phyloP scores from a whole-genome alignment of 495 filamentous ascomycete species.

The Neurospora sp. region DNA sequence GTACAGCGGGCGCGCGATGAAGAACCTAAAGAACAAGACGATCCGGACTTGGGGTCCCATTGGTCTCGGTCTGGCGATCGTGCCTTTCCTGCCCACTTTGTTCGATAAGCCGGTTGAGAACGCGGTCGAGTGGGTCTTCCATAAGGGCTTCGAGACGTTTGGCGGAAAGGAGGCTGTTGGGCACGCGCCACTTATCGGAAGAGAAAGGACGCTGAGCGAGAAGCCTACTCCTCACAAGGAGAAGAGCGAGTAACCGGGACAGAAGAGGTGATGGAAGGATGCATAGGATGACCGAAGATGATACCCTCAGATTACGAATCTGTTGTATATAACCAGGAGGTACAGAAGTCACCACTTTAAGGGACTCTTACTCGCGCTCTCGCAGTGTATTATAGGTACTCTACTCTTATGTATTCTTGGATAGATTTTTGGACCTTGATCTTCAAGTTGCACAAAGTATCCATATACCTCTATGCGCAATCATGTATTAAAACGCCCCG shows the following conservation, averaged over 20 bases:
- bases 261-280: conserved; percentile 20
- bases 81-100: conserved; percentile 78
- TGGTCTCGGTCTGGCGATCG: conserved; percentile 76
- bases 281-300: neutral
- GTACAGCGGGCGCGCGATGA: conserved; percentile 75
- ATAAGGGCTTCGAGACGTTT: conserved; percentile 59
- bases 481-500: neutral
- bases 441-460: neutral
- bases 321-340: neutral
- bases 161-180: conserved; percentile 54
- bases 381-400: neutral
- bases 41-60: conserved; percentile 82
- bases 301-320: conserved; percentile 3
- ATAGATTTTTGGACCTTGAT: neutral
- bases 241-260: conserved; percentile 51
- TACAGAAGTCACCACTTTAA: neutral
- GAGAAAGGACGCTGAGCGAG: conserved; percentile 42
- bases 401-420: neutral
- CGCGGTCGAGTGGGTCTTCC: conserved; percentile 81
- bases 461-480: neutral
- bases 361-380: neutral
- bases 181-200: conserved; percentile 39
- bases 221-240: conserved; percentile 34
- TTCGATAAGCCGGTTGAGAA: conserved; percentile 93
- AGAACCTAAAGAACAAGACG: conserved; percentile 60